phyloP scores from a whole-genome alignment of 768 basidiomycete species.

The Rhizopogon rudus region DNA sequence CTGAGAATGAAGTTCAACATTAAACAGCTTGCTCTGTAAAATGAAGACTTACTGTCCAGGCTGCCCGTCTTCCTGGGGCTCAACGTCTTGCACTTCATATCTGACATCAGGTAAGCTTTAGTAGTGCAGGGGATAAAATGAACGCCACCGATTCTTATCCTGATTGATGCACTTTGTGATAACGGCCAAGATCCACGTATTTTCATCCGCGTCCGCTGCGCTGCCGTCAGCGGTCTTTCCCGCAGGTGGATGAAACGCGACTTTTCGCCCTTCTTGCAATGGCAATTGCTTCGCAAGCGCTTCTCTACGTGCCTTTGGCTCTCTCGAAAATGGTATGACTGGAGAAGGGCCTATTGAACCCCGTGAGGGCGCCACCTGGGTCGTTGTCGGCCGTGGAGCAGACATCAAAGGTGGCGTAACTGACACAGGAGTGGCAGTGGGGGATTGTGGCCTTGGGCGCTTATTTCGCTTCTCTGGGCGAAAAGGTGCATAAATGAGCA shows the following conservation, averaged over 20 bases:
- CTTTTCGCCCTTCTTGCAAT: conserved; percentile 68
- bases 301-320: conserved; percentile 64
- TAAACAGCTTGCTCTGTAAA: background rate
- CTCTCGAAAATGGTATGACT: conserved; percentile 50
- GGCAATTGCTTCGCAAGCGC: conserved; percentile 57
- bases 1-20: conserved; percentile 25
- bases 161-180: conserved; percentile 65
- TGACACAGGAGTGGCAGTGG: conserved; percentile 51
- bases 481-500: conserved; percentile 3
- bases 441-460: conserved; percentile 68
- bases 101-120: conserved; percentile 28
- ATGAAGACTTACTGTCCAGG: conserved; percentile 45
- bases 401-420: conserved; percentile 21
- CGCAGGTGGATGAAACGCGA: conserved; percentile 71
- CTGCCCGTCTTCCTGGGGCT: conserved; percentile 77
- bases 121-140: background rate
- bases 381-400: conserved; percentile 11
- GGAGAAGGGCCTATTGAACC: conserved; percentile 57
- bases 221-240: conserved; percentile 49
- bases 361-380: conserved; percentile 25
- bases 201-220: conserved; percentile 43
- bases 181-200: conserved; percentile 75
- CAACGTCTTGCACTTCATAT: conserved; percentile 84
- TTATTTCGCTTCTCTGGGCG: conserved; percentile 68
- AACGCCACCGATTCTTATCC: conserved; percentile 61